phyloP scores from a whole-genome alignment of 2,329 filamentous ascomycete genomes.

The Xylariaceae sp. region DNA sequence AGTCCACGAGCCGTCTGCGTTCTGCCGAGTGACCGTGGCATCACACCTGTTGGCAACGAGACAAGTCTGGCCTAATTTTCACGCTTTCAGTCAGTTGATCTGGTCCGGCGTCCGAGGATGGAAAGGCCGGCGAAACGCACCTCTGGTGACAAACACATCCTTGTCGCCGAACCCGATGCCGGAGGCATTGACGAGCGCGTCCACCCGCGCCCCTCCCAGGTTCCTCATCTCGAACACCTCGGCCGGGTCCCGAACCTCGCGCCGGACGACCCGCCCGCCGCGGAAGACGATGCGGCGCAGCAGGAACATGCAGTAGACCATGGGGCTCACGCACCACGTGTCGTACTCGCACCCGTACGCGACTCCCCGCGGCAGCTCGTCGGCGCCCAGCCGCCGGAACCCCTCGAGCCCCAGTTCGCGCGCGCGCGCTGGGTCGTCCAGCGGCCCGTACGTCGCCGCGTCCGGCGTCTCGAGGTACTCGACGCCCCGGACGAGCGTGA shows the following conservation, averaged over 20 bases:
- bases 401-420: slow-evolving; percentile 26
- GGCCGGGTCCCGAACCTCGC: slow-evolving; percentile 27
- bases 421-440: slow-evolving; percentile 24
- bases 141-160: slow-evolving; percentile 35
- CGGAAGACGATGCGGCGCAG: slow-evolving; percentile 32
- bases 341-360: slow-evolving; percentile 42
- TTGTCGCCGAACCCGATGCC: slow-evolving; percentile 37
- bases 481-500: slow-evolving; percentile 41
- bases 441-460: slow-evolving; percentile 30
- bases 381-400: slow-evolving; percentile 28
- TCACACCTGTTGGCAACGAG: slow-evolving; percentile 29
- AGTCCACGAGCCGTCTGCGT: slow-evolving; percentile 54
- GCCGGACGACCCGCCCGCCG: slow-evolving; percentile 28
- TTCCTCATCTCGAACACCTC: slow-evolving; percentile 31
- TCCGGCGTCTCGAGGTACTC: slow-evolving; percentile 44
- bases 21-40: slow-evolving; percentile 48
- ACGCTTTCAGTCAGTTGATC: no score
- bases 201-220: slow-evolving; percentile 20
- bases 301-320: slow-evolving; percentile 43
- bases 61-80: slow-evolving; percentile 35
- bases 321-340: slow-evolving; percentile 48
- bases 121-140: slow-evolving; percentile 14
- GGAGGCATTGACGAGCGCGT: slow-evolving; percentile 36
- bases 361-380: slow-evolving; percentile 35
- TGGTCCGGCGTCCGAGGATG: not conserved